Conservation (phyloP, 2,329 filamentous ascomycete genomes). For the Fusarium neocosmosporiellum region DNA sequence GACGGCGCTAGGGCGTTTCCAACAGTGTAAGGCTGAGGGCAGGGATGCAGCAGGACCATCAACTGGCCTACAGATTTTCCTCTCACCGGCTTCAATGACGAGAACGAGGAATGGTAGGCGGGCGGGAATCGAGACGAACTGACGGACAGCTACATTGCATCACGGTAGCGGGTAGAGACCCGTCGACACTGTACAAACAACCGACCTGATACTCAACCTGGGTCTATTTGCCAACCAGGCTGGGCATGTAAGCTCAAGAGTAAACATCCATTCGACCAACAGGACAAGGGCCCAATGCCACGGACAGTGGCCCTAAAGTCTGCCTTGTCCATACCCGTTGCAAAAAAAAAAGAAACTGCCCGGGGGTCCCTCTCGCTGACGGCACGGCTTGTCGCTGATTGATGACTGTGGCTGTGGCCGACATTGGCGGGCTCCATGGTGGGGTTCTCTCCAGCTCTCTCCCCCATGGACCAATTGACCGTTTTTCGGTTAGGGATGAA, state of each 20-base stretch:
- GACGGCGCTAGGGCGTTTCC: conserved; percentile 38
- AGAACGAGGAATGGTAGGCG: not conserved
- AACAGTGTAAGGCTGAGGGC: conserved; percentile 42
- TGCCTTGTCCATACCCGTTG: not conserved
- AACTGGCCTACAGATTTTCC: conserved; percentile 5
- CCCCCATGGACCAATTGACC: not conserved
- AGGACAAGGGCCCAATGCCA: not conserved
- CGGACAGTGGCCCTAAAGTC: not conserved
- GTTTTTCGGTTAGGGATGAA: not conserved
- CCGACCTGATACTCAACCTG: not conserved
- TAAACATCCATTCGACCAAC: not conserved
- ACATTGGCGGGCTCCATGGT: not conserved
- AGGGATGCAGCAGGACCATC: conserved; percentile 22
- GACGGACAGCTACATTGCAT: not conserved
- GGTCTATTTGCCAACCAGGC: not conserved
- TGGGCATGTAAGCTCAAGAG: not conserved
- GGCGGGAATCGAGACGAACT: not conserved
- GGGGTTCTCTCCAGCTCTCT: not conserved
- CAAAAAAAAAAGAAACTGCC: not conserved
- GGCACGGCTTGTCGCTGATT: not conserved
- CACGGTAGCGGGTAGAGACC: not conserved
- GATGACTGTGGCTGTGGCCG: not conserved
- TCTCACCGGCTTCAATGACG: conserved; percentile 5
- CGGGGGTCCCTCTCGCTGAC: not conserved
- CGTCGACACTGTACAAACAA: not conserved